phyloP scores from a whole-genome alignment of 2,329 filamentous ascomycete species.

The Neopestalotiopsis clavispora region DNA sequence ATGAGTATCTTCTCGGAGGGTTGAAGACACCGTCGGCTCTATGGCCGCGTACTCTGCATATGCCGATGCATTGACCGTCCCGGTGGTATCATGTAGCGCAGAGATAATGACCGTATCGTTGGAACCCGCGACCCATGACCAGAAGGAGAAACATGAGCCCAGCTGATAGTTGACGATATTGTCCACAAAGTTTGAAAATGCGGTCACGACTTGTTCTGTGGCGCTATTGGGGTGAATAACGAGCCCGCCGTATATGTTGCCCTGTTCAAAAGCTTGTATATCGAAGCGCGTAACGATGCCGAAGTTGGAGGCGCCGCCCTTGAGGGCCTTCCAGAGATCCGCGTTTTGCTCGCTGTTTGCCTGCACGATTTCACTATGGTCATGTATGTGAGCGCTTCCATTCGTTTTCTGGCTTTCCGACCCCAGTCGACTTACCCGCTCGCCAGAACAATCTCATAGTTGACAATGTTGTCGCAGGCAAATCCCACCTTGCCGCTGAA shows the following conservation, averaged over 20 bases:
- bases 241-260: constrained; percentile 24
- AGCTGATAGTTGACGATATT: constrained; percentile 20
- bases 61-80: constrained; percentile 17
- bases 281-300: constrained; percentile 41
- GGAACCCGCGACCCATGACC: constrained; percentile 16
- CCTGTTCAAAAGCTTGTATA: constrained; percentile 24
- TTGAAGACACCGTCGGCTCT: constrained; percentile 13
- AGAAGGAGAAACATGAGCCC: constrained; percentile 23
- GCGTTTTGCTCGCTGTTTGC: constrained; percentile 39
- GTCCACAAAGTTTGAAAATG: constrained; percentile 22
- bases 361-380: constrained; percentile 37
- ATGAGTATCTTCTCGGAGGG: constrained; percentile 20
- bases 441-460: constrained; percentile 48
- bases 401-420: not conserved
- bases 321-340: constrained; percentile 49
- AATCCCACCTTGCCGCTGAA: constrained; percentile 40
- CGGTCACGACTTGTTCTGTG: constrained; percentile 20
- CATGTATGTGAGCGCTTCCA: not conserved
- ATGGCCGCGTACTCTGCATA: constrained; percentile 24
- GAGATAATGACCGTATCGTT: constrained; percentile 20
- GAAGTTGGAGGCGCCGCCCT: constrained; percentile 51
- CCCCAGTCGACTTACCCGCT: constrained; percentile 29
- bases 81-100: constrained; percentile 22
- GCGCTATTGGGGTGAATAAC: constrained; percentile 17
- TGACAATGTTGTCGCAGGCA: constrained; percentile 48